These are phyloP conservation scores for Yamadazyma atlantica DNA, from an alignment of 1,139 yeast species.

Conservation along the genomic window DNA sequence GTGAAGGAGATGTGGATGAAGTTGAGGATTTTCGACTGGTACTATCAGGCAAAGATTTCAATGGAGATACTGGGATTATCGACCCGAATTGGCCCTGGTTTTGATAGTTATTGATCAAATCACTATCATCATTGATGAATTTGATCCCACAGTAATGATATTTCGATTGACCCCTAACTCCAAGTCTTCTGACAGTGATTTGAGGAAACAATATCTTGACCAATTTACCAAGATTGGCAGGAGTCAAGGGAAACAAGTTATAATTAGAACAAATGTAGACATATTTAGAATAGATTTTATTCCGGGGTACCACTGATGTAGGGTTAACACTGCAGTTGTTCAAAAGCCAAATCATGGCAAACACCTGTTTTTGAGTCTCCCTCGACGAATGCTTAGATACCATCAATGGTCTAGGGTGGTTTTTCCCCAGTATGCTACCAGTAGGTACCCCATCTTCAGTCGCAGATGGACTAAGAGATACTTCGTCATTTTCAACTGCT, in stretches of 20 bases:
- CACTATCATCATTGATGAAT: constrained; percentile 37
- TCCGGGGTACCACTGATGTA: constrained; percentile 80
- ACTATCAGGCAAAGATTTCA: neutral
- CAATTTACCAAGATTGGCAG: constrained; percentile 85
- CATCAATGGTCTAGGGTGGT: neutral
- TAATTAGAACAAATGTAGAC: constrained; percentile 70
- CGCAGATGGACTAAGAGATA: neutral
- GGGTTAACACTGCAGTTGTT: constrained; percentile 64
- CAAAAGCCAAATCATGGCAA: constrained; percentile 80
- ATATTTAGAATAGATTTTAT: constrained; percentile 77
- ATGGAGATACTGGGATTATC: neutral
- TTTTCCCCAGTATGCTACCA: neutral
- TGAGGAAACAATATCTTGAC: constrained; percentile 73
- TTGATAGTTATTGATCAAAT: constrained; percentile 1
- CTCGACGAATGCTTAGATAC: constrained; percentile 22
- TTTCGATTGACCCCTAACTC: constrained; percentile 85
- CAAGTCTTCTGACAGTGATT: constrained; percentile 79
- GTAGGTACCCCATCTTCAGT: neutral
- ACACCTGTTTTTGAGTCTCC: constrained; percentile 72
- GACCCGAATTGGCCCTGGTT: neutral
- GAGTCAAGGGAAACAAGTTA: constrained; percentile 70
- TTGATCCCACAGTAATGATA: constrained; percentile 89
- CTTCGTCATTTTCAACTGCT: constrained; percentile 4
- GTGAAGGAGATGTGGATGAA: neutral
- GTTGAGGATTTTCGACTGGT: neutral